Base-by-base conservation (phyloP, 306 rosid genomes). In the Cucumis hystrix region DNA sequence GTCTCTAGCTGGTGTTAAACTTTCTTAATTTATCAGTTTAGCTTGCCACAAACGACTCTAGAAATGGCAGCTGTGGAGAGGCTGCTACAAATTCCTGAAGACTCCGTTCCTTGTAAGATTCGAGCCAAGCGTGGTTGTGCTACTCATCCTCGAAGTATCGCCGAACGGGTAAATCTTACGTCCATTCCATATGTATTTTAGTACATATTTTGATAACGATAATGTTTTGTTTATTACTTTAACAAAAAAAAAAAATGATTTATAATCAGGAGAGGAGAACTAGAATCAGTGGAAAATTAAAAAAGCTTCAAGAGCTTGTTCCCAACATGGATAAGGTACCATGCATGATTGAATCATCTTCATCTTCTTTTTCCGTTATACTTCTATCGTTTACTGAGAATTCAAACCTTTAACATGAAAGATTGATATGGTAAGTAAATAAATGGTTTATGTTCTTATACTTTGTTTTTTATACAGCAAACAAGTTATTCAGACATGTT, bases 121-220 rank as follows among this genome's bases (percentile, higher is more conserved):
- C 97, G 99, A 52, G 99, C 99, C 4, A 95, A 95, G 85, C 96
- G 99, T 82, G 99, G 99, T 47, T 92, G 96, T 79, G 99, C 99
- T 14, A 95, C 99, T 78, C 99, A 95, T 82, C 98, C 99, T 20
- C 91, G 99, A 56, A 95, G 99, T 83, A 95, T 95, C 74, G 99
- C 99, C 1, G 99, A 95, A 82, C 83, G 98, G 91, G 98, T 93
- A 21, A 40, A 5, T 60, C 4, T 43, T 28, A 33, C 15, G 12
- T 35, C 9, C n/a, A 33, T 64, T 64, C 23, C 70, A 33, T 8
- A 10, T 35, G 14, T 7, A 45, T 20, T 45, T 45, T 37, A 7
- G 5, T 33, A 7, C 39, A 55, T 7, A 10, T 14, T 14, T 51
- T 0, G 54, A 3, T 13, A 47, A 47, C 17, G 17, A 2, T 47